Percentiles rank a stretch among this genome's conserved stretches.
phyloP scores from a whole-genome alignment of 495 filamentous ascomycete genomes.

The Rhizodiscina lignyota region DNA sequence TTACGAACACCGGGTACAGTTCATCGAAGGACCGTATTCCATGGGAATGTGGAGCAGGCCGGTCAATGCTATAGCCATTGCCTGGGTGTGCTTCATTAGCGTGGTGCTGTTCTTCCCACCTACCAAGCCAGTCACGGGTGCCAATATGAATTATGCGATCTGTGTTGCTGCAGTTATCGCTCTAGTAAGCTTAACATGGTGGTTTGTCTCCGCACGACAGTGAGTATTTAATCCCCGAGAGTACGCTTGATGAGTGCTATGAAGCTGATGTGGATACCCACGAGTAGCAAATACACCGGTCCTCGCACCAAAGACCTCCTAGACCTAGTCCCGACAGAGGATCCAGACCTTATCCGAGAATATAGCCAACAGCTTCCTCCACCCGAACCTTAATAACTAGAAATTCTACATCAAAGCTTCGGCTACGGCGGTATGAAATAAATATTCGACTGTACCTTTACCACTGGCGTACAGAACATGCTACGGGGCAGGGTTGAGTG shows the following conservation, averaged over 20 bases:
- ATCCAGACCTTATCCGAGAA: conserved; percentile 7
- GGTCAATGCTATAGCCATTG: conserved; percentile 42
- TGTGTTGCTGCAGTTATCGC: conserved; percentile 48
- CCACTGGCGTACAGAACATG: no score
- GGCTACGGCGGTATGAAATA: no score
- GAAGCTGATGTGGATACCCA: conserved; percentile 1
- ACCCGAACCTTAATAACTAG: no score
- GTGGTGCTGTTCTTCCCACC: conserved; percentile 52
- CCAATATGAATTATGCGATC: conserved; percentile 60
- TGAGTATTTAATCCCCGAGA: no score
- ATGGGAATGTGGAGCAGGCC: conserved; percentile 42
- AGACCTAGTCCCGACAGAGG: conserved; percentile 14
- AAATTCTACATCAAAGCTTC: no score
- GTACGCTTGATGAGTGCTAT: no score
- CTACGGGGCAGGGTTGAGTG: no score
- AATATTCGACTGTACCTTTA: no score
- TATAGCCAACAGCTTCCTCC: no score
- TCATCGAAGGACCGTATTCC: conserved; percentile 47
- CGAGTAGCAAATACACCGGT: conserved; percentile 14
- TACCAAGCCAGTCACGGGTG: conserved; percentile 37
- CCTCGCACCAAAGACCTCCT: conserved; percentile 14
- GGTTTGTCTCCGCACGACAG: conserved; percentile 44
- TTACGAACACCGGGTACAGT: conserved; percentile 39
- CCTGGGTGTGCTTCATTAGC: conserved; percentile 53
- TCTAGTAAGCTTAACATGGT: conserved; percentile 46